Conservation (phyloP, 805 yeast genomes). For the Starmerella sp. region DNA sequence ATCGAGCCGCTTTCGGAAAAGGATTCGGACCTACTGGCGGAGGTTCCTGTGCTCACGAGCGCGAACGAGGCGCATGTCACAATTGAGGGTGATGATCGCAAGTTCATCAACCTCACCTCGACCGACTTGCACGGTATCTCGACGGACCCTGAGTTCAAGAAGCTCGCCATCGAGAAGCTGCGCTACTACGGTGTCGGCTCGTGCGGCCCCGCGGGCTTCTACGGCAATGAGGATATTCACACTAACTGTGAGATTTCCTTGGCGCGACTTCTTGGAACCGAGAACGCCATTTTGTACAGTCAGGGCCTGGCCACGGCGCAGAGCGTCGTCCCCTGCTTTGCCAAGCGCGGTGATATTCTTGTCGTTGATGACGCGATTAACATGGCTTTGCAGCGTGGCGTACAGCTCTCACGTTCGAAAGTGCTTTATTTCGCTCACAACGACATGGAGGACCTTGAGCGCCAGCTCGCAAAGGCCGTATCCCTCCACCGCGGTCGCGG, state of each 20-base stretch:
- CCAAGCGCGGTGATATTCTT: constrained; percentile 88
- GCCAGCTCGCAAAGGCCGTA: constrained; percentile 45
- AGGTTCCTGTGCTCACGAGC: constrained; percentile 55
- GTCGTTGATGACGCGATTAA: constrained; percentile 74
- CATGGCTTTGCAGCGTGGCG: constrained; percentile 76
- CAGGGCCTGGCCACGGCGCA: constrained; percentile 84
- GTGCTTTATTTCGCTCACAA: constrained; percentile 75
- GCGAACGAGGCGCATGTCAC: constrained; percentile 36
- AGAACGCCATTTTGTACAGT: constrained; percentile 73
- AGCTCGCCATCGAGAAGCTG: constrained; percentile 48
- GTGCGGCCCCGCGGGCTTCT: constrained; percentile 96
- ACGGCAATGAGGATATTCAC: constrained; percentile 91
- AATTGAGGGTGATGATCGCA: constrained; percentile 15
- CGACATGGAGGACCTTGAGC: constrained; percentile 71
- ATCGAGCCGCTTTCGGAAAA: constrained; percentile 41
- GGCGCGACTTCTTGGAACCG: constrained; percentile 65
- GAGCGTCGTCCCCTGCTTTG: constrained; percentile 83
- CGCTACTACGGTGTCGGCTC: constrained; percentile 85
- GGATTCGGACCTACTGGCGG: constrained; percentile 41
- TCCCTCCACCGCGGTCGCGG: constrained; percentile 44
- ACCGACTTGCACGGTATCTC: constrained; percentile 61
- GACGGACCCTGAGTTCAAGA: constrained; percentile 36
- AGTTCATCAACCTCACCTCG: constrained; percentile 56
- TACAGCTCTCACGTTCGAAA: constrained; percentile 74
- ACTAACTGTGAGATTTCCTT: constrained; percentile 64